These are phyloP conservation scores for Aspergillus viridinutans DNA, from an alignment of 2,329 filamentous ascomycete species.

Conservation along the genomic window DNA sequence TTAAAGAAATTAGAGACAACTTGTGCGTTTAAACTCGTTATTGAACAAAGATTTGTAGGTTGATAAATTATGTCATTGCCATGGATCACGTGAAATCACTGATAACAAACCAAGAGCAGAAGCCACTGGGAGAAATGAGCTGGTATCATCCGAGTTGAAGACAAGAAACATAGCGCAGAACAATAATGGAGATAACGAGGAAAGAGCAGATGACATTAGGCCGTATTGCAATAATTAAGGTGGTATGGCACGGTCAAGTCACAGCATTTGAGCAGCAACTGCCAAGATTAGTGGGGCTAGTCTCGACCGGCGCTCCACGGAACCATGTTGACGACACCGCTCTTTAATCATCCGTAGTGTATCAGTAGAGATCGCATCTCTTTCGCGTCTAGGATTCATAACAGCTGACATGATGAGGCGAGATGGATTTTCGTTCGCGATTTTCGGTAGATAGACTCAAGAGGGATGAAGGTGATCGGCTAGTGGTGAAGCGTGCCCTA, in stretches of 20 bases:
- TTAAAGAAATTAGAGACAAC: neutral
- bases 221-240: constrained; percentile 7
- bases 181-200: constrained; percentile 12
- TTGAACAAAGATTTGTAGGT: neutral
- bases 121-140: constrained; percentile 31
- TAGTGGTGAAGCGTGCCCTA: constrained; percentile 43
- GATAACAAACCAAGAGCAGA: constrained; percentile 19
- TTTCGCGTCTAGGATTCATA: constrained; percentile 3
- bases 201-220: constrained; percentile 12
- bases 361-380: neutral
- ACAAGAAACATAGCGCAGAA: constrained; percentile 17
- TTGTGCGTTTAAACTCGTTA: neutral
- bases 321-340: constrained; percentile 21
- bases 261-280: constrained; percentile 12
- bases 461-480: constrained; percentile 1
- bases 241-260: constrained; percentile 2
- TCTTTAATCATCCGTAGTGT: constrained; percentile 3
- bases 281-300: constrained; percentile 23
- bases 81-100: constrained; percentile 28
- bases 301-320: constrained; percentile 26
- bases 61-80: constrained; percentile 25
- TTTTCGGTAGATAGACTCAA: constrained; percentile 2
- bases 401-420: constrained; percentile 4
- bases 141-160: constrained; percentile 36
- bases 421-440: constrained; percentile 1